Base-by-base conservation (phyloP, 2,329 filamentous ascomycete species). In the Fusarium sp. region DNA sequence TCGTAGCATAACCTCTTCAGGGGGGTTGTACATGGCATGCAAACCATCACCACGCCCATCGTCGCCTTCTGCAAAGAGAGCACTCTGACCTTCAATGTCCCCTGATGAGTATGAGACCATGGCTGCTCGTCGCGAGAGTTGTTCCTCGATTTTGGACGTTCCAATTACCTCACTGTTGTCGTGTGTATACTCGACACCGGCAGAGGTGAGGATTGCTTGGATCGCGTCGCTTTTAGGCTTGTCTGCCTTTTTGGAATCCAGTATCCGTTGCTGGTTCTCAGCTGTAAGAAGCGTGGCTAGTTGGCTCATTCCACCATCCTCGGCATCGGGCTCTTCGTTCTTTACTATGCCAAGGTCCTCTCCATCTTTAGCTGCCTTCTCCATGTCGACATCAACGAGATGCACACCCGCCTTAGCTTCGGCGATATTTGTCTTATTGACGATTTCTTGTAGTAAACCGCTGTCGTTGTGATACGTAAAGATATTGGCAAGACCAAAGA, bases 371-470 rank as follows among this genome's bases (percentile, higher is more conserved):
- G 82, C 82, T 1, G 85, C 85, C 64, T 88, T 83, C 17, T 90
- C 86, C 72, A 92, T 83, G 62, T 96, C 88, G 19, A 97, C 85
- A 54, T 92, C 90, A n/a, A 90, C 84, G 30, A 97, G 88, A 27
- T 88, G 86, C 11, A 98, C 91, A 0, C 94, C 95, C 1, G 92
- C 93, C 75, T 90, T 92, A 41, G 93, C 93, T 80, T 99, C 96
- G 6, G 96, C 96, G 51, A 99, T 90, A 74, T 99, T 99, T 27
- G 96, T 98, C 79, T 97, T 97, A 82, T 98, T 97, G 72, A 99
- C 93, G 71, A 99, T 98, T 56, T 97, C 93, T n/a, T 92, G 88
- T 7, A 98, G 85, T 15, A 97, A 85, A 14, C 96, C 87, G 62
- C 92, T 92, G 68, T 94, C 88, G 47, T 88, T 87, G 67, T 93